Conservation (phyloP, 2,329 filamentous ascomycete genomes). For the Plectosphaerella cucumerina region DNA sequence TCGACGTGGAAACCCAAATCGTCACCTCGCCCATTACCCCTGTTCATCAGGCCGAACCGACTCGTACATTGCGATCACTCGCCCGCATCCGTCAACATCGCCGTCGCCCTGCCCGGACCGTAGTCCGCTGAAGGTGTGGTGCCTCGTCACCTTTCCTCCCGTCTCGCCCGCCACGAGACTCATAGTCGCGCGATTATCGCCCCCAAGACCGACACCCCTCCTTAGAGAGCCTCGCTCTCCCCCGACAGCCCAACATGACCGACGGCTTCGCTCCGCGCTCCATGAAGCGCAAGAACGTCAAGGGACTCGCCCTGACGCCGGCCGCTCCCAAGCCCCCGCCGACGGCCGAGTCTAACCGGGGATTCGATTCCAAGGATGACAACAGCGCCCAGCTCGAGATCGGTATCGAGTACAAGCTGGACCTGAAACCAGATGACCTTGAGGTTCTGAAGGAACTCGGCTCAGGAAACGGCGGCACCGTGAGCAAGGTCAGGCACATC, state of each 20-base stretch:
- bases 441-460: constrained; percentile 92
- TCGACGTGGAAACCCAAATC: background rate
- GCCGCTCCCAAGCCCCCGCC: constrained; percentile 68
- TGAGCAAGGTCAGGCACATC: constrained; percentile 95
- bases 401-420: constrained; percentile 92
- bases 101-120: background rate
- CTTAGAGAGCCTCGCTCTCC: background rate
- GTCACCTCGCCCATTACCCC: background rate
- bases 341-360: constrained; percentile 65
- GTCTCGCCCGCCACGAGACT: background rate
- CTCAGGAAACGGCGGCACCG: constrained; percentile 93
- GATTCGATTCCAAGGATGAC: constrained; percentile 58
- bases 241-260: constrained; percentile 44
- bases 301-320: constrained; percentile 84
- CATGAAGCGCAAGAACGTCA: constrained; percentile 99
- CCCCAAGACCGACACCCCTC: background rate
- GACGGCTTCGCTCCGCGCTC: constrained; percentile 66
- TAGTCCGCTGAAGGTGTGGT: background rate
- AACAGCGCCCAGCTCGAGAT: constrained; percentile 77
- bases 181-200: background rate
- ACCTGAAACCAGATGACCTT: constrained; percentile 86
- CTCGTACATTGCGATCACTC: no score
- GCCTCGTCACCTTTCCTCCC: background rate
- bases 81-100: no score
- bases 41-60: no score